Conservation (phyloP, 192 early-diverging fungal species). For the Backusella luteola region DNA sequence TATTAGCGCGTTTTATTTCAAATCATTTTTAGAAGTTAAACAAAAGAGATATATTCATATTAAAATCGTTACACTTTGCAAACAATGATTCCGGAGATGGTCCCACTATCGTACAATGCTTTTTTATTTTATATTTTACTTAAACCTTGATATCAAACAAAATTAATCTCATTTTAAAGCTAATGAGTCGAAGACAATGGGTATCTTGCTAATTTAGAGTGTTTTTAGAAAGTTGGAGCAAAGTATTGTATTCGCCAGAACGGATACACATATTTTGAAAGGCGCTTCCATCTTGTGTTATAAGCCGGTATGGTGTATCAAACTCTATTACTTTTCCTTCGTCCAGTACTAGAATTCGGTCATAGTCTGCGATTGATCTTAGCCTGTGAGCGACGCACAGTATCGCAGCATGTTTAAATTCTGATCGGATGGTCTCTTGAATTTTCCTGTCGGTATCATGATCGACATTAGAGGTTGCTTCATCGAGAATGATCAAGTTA, state of each 20-base stretch:
- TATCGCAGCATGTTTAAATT: not conserved
- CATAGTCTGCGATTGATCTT: not conserved
- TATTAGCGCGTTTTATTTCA: not conserved
- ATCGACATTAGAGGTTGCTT: slow-evolving; percentile 52
- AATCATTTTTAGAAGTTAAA: no score
- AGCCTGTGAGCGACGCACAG: not conserved
- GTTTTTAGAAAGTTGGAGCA: not conserved
- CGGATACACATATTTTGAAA: no score
- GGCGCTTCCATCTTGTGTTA: not conserved
- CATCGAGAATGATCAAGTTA: slow-evolving; percentile 67
- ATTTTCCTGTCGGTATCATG: not conserved
- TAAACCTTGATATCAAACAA: not conserved
- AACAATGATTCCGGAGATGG: not conserved
- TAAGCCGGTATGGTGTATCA: not conserved
- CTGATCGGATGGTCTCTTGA: not conserved
- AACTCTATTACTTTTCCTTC: not conserved
- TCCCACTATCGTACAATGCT: not conserved
- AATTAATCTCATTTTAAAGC: not conserved
- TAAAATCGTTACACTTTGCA: not conserved
- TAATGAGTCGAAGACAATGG: not conserved
- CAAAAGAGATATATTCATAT: no score
- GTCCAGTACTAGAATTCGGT: not conserved
- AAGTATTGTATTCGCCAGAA: not conserved
- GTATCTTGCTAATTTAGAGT: not conserved
- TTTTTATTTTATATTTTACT: not conserved